Evolutionary conservation across 306 rosid genomes (phyloP), one percentile per base, ranked within the genome.

Genomic region (Luffa aegyptiaca): DNA sequence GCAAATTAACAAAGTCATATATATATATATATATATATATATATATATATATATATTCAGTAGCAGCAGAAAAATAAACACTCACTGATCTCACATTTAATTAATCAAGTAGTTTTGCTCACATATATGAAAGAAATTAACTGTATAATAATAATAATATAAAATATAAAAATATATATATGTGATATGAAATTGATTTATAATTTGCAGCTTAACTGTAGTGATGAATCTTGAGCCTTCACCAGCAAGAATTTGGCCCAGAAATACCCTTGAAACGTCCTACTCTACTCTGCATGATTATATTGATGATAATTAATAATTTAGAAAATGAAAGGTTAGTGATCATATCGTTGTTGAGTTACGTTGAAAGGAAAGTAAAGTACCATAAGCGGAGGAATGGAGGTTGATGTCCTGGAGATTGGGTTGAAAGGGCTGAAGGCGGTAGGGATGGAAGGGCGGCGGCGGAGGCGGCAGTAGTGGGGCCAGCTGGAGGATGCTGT

Each of bases 361-460:
- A n/a, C n/a, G n/a, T n/a, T n/a, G n/a, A n/a, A n/a, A n/a, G n/a
- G 31, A 26, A 26, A 26, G 31, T 26, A 26, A 26, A 0, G 59
- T 58, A 82, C 87, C 87, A 26, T 78, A 79, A 55, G 41, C 20
- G 83, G 84, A 78, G 78, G 26, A 73, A 18, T 81, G 81, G 61
- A 87, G 86, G 69, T 57, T 64, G 85, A 84, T 80, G 53, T 87
- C 90, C 18, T 82, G 88, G 58, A 84, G 87, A 53, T 76, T 80
- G 21, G 90, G 90, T 21, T 78, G 90, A 70, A 82, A 59, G 10
- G 88, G 88, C 46, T 75, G 88, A 20, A 85, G 88, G 33, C 84
- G 83, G 37, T 35, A 86, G 1, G 83, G 83, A 63, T 77, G 85
- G 11, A 80, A 64, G 41, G 45, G 11, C 6, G 77, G 57, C 2